A percentile compares a stretch with the other conserved stretches of the same genome.
phyloP scores from a whole-genome alignment of 2,329 filamentous ascomycete species.

The Lachnellula arida region DNA sequence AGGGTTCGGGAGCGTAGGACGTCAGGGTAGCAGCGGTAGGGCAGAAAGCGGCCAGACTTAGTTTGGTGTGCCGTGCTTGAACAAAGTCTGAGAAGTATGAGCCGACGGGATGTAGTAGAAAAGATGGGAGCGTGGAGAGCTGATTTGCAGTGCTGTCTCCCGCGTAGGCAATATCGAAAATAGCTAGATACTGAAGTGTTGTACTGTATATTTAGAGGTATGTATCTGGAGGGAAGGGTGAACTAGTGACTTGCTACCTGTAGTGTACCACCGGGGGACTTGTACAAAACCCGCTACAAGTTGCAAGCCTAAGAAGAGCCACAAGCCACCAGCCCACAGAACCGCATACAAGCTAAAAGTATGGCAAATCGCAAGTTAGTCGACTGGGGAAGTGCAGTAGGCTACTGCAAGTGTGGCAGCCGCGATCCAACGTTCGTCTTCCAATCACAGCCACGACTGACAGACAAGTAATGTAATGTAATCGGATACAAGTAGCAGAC shows the following conservation, averaged over 20 bases:
- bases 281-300: neutral
- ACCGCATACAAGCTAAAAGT: too few relatives aligned
- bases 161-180: neutral
- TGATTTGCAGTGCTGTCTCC: constrained; percentile 6
- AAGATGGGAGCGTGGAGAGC: constrained; percentile 2
- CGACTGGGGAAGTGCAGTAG: neutral
- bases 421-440: constrained; percentile 1
- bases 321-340: neutral
- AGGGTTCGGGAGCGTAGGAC: neutral
- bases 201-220: neutral
- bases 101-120: neutral
- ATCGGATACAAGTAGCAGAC: neutral
- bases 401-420: neutral
- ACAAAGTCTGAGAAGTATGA: constrained; percentile 6
- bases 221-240: neutral
- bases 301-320: neutral
- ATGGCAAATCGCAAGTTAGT: neutral
- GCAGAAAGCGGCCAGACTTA: neutral
- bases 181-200: neutral
- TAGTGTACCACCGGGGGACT: neutral
- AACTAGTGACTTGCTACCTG: neutral
- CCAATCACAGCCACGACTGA: constrained; percentile 1
- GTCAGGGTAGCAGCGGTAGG: neutral
- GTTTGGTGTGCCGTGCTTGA: constrained; percentile 11
- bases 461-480: neutral